Conservation (phyloP, 768 basidiomycete species). For the Termitomyces sp. region DNA sequence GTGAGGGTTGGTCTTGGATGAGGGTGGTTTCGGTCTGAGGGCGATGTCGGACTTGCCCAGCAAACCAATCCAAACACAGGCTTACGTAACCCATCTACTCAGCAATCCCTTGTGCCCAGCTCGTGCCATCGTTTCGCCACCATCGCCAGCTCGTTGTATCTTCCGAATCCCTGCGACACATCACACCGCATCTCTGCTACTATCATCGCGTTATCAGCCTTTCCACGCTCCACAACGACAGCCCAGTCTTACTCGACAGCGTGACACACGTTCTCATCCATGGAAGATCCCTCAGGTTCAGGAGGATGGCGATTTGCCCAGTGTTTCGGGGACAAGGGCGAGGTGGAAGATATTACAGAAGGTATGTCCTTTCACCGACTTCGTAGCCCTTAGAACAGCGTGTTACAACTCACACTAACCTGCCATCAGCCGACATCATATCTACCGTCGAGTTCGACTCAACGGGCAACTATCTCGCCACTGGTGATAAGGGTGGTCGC, state of each 20-base stretch:
- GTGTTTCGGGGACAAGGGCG: conserved; percentile 99
- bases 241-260: conserved; percentile 15
- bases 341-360: conserved; percentile 99
- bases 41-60: conserved; percentile 28
- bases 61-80: conserved; percentile 15
- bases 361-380: conserved; percentile 43
- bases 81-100: conserved; percentile 15
- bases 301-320: conserved; percentile 99
- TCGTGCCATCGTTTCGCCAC: conserved; percentile 18
- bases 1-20: conserved; percentile 15
- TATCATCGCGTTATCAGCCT: conserved; percentile 19
- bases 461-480: conserved; percentile 98
- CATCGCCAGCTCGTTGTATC: conserved; percentile 16
- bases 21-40: conserved; percentile 24
- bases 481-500: conserved; percentile 98
- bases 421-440: conserved; percentile 91
- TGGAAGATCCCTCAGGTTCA: conserved; percentile 85
- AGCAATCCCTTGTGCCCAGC: conserved; percentile 20
- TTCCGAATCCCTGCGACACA: conserved; percentile 18
- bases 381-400: neutral
- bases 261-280: conserved; percentile 23
- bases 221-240: conserved; percentile 14
- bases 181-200: conserved; percentile 4
- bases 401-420: conserved; percentile 12
- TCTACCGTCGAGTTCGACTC: conserved; percentile 99